Percentiles rank a stretch among this genome's conserved stretches.
These are phyloP conservation scores for Vitis rupestris DNA, from an alignment of 164 flowering plant genomes.

Conservation along the genomic window DNA sequence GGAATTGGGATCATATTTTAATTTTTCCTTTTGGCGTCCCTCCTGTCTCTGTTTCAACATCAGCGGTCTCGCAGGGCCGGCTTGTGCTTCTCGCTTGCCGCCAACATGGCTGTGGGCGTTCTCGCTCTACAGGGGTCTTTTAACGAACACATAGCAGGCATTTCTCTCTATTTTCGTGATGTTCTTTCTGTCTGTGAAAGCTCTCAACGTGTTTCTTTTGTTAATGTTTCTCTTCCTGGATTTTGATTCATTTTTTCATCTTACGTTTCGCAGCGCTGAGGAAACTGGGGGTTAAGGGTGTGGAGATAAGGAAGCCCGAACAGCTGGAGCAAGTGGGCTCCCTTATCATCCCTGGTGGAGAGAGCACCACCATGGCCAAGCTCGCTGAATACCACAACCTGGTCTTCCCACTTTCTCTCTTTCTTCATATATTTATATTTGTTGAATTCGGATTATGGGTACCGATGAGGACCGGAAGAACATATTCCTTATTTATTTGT, in stretches of 20 bases:
- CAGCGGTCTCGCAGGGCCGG: neutral
- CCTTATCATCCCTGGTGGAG: constrained; percentile 96
- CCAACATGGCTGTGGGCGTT: constrained; percentile 74
- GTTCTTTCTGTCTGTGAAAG: neutral
- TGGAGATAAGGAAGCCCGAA: constrained; percentile 86
- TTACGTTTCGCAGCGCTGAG: constrained; percentile 45
- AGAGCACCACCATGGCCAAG: constrained; percentile 98
- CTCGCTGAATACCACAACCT: constrained; percentile 87
- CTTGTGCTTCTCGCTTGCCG: neutral
- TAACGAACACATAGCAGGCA: constrained; percentile 93
- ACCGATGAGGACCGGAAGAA: too few species aligned
- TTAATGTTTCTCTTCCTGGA: neutral
- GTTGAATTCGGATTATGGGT: neutral
- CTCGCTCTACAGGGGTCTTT: constrained; percentile 96
- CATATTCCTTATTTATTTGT: too few species aligned
- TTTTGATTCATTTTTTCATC: neutral
- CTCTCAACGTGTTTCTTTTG: neutral
- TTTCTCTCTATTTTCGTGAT: constrained; percentile 7
- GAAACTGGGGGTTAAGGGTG: constrained; percentile 80
- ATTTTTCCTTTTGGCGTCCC: neutral
- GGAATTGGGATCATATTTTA: too few species aligned
- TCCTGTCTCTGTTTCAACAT: neutral
- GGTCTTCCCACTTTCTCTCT: constrained; percentile 35
- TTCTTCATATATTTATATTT: neutral
- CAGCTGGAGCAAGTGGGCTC: constrained; percentile 62